A percentile compares a stretch with the other conserved stretches of the same genome.
These are phyloP conservation scores for Amphibolis antarctica DNA, from an alignment of 106 monocot species.

Conservation along the genomic window DNA sequence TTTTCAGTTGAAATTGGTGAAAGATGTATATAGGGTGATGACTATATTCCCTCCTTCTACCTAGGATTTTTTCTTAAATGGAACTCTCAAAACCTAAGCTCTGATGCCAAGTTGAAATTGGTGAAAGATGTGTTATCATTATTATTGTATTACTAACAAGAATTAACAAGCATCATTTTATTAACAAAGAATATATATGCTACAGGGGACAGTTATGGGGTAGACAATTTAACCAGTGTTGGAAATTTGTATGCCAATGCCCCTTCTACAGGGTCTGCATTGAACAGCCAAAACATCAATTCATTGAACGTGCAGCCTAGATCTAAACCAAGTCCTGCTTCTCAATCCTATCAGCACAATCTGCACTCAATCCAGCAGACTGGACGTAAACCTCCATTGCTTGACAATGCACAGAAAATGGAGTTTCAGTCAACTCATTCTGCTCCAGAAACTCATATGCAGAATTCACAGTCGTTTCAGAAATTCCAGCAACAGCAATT, in stretches of 20 bases:
- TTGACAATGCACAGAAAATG: conserved; percentile 60
- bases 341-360: conserved; percentile 28
- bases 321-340: conserved; percentile 28
- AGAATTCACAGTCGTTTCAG: conserved; percentile 40
- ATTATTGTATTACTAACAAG: too few species aligned
- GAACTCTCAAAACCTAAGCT: too few species aligned
- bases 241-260: conserved; percentile 37
- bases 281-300: conserved; percentile 39
- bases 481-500: conserved; percentile 38
- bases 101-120: too few species aligned
- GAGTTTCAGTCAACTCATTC: conserved; percentile 44
- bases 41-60: too few species aligned
- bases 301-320: conserved; percentile 36
- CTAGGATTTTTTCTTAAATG: too few species aligned
- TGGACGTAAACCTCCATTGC: conserved; percentile 28
- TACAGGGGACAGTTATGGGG: conserved; percentile 49
- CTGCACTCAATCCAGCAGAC: conserved; percentile 38
- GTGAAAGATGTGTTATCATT: too few species aligned
- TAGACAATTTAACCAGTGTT: conserved; percentile 33
- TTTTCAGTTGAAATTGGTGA: not conserved
- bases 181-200: conserved; percentile 33
- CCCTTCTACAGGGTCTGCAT: conserved; percentile 31
- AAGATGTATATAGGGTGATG: not conserved
- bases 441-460: conserved; percentile 28
- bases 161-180: conserved; percentile 32